phyloP scores from a whole-genome alignment of 257 asterid species.

The Solanum gracilifrons region DNA sequence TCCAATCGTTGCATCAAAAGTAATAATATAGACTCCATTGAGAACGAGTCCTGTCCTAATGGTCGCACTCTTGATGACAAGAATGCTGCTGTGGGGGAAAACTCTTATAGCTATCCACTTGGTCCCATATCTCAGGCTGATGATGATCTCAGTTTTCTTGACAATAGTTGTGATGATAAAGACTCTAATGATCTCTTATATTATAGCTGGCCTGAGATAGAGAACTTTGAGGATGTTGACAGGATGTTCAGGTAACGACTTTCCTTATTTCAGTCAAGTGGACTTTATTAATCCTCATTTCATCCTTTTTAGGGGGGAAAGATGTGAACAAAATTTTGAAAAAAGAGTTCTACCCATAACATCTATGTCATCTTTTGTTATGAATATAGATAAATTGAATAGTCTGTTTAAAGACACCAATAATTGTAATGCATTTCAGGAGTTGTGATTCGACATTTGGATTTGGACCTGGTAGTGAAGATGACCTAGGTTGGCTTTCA shows the following conservation, averaged over 20 bases:
- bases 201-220: conserved; percentile 75
- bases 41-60: conserved; percentile 23
- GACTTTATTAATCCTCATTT: neutral
- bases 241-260: conserved; percentile 64
- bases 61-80: conserved; percentile 27
- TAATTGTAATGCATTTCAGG: conserved; percentile 26
- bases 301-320: neutral
- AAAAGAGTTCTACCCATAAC: too few relatives aligned
- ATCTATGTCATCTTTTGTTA: neutral
- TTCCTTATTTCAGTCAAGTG: conserved; percentile 5
- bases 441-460: conserved; percentile 79
- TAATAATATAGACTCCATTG: conserved; percentile 17
- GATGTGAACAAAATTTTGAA: neutral
- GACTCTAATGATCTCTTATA: conserved; percentile 50
- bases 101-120: conserved; percentile 43
- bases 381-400: neutral
- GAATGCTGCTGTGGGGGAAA: conserved; percentile 24
- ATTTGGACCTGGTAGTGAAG: conserved; percentile 46
- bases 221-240: conserved; percentile 81
- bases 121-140: conserved; percentile 32
- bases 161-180: conserved; percentile 32
- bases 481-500: conserved; percentile 62
- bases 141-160: conserved; percentile 38
- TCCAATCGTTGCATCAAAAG: conserved; percentile 23
- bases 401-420: neutral